A percentile compares a stretch with the other conserved stretches of the same genome.
These are phyloP conservation scores for Thielaviopsis euricoi DNA, from an alignment of 2,329 filamentous ascomycete genomes.

Conservation along the genomic window DNA sequence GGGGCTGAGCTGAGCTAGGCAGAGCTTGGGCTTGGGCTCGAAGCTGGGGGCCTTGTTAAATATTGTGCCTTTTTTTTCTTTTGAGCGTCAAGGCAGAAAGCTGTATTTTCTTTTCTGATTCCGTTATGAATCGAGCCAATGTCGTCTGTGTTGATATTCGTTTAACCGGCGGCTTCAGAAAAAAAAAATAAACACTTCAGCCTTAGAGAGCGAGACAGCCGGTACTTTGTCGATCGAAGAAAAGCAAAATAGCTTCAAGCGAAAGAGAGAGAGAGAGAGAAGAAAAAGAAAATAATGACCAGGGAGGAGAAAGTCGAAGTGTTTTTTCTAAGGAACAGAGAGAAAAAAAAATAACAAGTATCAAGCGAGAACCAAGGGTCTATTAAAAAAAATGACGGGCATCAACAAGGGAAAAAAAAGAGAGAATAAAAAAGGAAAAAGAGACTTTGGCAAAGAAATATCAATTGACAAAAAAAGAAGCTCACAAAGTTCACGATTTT, in stretches of 20 bases:
- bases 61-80: neutral
- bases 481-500: neutral
- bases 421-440: neutral
- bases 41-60: neutral
- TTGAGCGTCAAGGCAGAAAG: too few relatives aligned
- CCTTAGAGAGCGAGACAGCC: too few relatives aligned
- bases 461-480: neutral
- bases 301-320: neutral
- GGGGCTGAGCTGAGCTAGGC: neutral
- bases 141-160: too few relatives aligned
- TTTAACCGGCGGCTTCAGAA: too few relatives aligned
- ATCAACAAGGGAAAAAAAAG: neutral
- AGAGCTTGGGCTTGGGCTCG: too few relatives aligned
- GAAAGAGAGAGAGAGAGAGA: neutral
- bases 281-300: neutral
- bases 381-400: neutral
- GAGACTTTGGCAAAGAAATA: neutral
- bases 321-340: too few relatives aligned
- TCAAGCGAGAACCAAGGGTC: neutral
- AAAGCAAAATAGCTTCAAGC: too few relatives aligned
- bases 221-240: too few relatives aligned
- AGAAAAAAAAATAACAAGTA: neutral
- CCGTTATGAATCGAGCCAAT: too few relatives aligned
- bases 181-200: too few relatives aligned
- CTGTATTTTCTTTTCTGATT: neutral